Base-by-base conservation (phyloP, 2,329 filamentous ascomycete species). In the Aaosphaeria pasadenensis region DNA sequence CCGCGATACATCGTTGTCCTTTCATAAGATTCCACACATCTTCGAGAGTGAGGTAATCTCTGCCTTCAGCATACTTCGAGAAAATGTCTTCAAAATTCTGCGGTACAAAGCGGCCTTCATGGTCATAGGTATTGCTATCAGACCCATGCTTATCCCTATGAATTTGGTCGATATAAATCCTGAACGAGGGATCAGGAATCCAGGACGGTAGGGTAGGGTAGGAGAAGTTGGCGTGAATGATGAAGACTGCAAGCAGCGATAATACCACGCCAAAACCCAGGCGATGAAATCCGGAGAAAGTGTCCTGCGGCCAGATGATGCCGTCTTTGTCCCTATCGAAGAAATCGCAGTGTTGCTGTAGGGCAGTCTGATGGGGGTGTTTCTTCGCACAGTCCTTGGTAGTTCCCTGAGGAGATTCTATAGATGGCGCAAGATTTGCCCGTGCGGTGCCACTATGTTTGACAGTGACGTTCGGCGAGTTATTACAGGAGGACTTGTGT, bases 271-370 rank as follows among this genome's bases (percentile, higher is more conserved):
- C 66, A 62, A 75, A 80, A 28, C 77, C 77, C 11, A 77, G 69
- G 4, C 62, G 61, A 40, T 71, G 66, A 57, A 77, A 77, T 7
- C 77, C 76, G 13, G 49, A 43, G 60, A 71, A 81, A 2, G 78
- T 81, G 58, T 81, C 78, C 2, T 52, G 56, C 0, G 79, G 78
- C 73, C 73, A 80, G 50, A 82, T 76, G n/a, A 81, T 63, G 32
- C 75, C 75, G 56, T 81, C 79, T 30, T 62, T 55, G 56, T 81
- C 78, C 7, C 63, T 55, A 59, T 82, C 79, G 54, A 77, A 82
- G 68, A 78, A 81, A 24, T 67, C 66, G 55, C 72, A 72, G 59
- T 82, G 79, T 55, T 82, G 78, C 56, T 80, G 76, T 3, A 82
- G 69, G 9, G 80, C 63, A 4, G 70, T 71, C 54, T 76, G 64